Base-by-base conservation (phyloP, 768 basidiomycete genomes). In the Calocera cornea region DNA sequence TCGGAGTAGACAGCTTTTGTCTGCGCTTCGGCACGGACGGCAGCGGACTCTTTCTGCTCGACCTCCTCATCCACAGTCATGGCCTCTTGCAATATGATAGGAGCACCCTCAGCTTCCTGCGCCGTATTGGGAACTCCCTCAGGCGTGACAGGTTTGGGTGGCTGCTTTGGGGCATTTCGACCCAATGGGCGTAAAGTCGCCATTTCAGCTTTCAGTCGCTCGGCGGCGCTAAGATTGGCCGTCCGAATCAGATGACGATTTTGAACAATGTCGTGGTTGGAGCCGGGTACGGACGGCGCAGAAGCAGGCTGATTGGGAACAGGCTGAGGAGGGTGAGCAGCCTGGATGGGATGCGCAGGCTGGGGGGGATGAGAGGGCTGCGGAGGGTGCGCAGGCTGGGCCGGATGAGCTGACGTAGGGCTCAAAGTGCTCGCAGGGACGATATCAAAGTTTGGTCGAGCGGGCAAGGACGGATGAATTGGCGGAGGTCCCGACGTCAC, bases 191-290 rank as follows among this genome's bases (percentile, higher is more conserved):
- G 64, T 34, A 68, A 34, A n/a, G 70, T 76, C 7, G 87, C 83
- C 70, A 97, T 77, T 77, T 97, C 92, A 65, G 92, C 93, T 78
- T 92, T 95, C 72, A 98, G 81, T 76, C 88, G 84, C 75, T 98
- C 92, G 66, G 95, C 95, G 50, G 95, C 95, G 79, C 86, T 92
- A 86, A 98, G 85, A 75, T 98, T 98, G 33, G 95, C 95, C 84
- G 95, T 87, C 69, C 95, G 86, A 70, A 97, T 92, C 29, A 90
- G 91, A 70, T 86, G 84, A 44, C 92, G 86, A 76, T 95, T 95
- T 64, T 88, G 87, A 33, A 95, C 92, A 68, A 95, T 86, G 76
- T 94, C 91, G 66, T 84, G 84, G 76, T 95, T 95, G n/a, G 88
- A 89, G 24, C 90, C 90, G 44, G 85, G 87, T 65, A 95, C 79